phyloP scores from a whole-genome alignment of 2,329 filamentous ascomycete genomes.

The Aspergillus brasiliensis region DNA sequence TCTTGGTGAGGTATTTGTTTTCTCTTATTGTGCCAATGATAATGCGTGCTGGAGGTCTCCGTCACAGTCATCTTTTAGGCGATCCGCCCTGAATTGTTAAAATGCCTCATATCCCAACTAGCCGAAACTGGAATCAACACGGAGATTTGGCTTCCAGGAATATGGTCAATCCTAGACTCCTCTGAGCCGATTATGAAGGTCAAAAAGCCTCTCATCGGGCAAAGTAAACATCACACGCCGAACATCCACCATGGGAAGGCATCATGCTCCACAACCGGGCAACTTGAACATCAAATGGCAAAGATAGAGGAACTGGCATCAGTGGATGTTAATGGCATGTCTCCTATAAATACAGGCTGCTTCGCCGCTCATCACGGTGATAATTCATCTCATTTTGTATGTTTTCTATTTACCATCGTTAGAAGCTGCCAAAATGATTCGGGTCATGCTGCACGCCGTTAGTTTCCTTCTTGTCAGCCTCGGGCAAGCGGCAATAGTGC shows the following conservation, averaged over 20 bases:
- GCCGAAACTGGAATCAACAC: no score
- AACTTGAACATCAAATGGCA: neutral
- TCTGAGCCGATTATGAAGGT: neutral
- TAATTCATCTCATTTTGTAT: neutral
- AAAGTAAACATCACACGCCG: neutral
- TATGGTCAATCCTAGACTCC: neutral
- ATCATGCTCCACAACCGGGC: neutral
- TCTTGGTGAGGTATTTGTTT: no score
- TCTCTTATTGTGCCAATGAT: no score
- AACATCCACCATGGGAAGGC: neutral
- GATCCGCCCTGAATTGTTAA: no score
- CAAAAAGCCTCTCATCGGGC: neutral
- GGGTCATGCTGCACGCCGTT: neutral
- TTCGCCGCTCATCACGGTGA: neutral
- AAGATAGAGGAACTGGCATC: neutral
- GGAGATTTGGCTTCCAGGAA: neutral
- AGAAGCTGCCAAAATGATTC: neutral
- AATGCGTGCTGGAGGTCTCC: no score
- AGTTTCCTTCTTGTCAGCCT: neutral
- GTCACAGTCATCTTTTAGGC: no score
- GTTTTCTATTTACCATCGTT: neutral
- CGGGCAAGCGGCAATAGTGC: neutral
- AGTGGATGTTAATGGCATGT: rapidly evolving
- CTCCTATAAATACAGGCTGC: neutral
- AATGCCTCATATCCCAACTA: no score